Evolutionary conservation across 495 filamentous ascomycete genomes (phyloP), one percentile per base, ranked within the genome.

Genomic region (Annulohypoxylon nitens): DNA sequence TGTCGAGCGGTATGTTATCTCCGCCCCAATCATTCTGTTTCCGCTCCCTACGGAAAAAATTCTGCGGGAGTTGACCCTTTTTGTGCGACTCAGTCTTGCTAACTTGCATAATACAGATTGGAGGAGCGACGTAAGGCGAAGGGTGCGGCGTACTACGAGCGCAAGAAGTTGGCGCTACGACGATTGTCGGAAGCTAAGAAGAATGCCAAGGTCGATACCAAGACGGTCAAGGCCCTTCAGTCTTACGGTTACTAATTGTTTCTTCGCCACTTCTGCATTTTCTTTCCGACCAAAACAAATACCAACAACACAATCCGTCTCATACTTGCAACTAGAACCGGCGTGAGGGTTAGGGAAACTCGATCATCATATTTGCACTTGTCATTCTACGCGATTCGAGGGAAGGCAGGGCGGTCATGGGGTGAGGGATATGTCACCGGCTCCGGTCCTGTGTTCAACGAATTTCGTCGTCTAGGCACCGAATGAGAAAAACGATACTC

Each of bases 121-220:
- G 96, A 99, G 90, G 96, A 99, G 90, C 90, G 95, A 85, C 91
- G 96, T 86, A 99, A 99, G 89, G 94, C 95, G 83, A 98, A 98
- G 91, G 93, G 94, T 80, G 90, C 92, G 78, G 96, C 96, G 81
- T 99, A 98, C 92, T 99, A 99, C 89, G 93, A 94, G 87, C 93
- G 94, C 89, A 99, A 98, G 96, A 97, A 97, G 94, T 88, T 91
- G 64, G 91, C 92, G 77, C 89, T 90, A 82, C 94, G 90, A 88
- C 93, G 93, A 86, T 87, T 97, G 66, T 87, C 90, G 75, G 92
- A 97, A 82, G 95, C 96, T 78, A 89, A 96, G 88, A 93, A 95
- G 91, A 91, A 85, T 81, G 94, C 94, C 69, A 93, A 88, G 81
- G 92, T 97, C 84, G 91, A 95, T 87, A 89, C 77, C 78, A 87